A percentile compares a stretch with the other conserved stretches of the same genome.
Conservation (phyloP, 805 yeast species). For the Huiozyma sinensis region DNA sequence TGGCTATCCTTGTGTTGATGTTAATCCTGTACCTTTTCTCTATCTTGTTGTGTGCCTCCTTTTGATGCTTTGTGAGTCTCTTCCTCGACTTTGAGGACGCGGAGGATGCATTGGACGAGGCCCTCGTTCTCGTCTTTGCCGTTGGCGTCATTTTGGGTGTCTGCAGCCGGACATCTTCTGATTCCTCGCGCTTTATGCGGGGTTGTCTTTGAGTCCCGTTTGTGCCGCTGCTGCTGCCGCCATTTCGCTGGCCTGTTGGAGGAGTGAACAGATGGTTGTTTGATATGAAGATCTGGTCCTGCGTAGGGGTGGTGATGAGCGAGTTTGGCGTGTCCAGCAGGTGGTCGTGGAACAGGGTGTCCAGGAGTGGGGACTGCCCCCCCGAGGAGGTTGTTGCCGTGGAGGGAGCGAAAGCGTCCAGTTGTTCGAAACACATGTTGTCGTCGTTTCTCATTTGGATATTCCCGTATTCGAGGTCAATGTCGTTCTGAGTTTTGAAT, state of each 20-base stretch:
- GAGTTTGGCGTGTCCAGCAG: too few relatives aligned
- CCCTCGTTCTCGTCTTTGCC: neutral
- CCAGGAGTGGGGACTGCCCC: constrained; percentile 6
- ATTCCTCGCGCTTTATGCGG: neutral
- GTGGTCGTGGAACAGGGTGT: neutral
- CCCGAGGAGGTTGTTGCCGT: constrained; percentile 4
- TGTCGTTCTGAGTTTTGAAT: too few relatives aligned
- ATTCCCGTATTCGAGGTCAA: too few relatives aligned
- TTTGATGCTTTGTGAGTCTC: constrained; percentile 45
- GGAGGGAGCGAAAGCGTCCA: constrained; percentile 1
- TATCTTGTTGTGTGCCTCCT: constrained; percentile 62
- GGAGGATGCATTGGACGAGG: neutral
- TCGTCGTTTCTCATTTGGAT: too few relatives aligned
- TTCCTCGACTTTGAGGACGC: constrained; percentile 30
- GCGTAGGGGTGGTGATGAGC: neutral
- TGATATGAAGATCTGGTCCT: neutral
- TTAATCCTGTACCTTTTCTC: constrained; percentile 64
- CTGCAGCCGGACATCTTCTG: too few relatives aligned
- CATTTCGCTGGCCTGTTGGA: neutral
- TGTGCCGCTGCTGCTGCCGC: neutral
- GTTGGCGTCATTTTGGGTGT: neutral
- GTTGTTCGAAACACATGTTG: too few relatives aligned
- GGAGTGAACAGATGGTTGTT: neutral
- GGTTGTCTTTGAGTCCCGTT: neutral
- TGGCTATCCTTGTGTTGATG: constrained; percentile 61